Evolutionary conservation across 2,329 filamentous ascomycete species (phyloP).

Genomic region (Pyrenophora teres): DNA sequence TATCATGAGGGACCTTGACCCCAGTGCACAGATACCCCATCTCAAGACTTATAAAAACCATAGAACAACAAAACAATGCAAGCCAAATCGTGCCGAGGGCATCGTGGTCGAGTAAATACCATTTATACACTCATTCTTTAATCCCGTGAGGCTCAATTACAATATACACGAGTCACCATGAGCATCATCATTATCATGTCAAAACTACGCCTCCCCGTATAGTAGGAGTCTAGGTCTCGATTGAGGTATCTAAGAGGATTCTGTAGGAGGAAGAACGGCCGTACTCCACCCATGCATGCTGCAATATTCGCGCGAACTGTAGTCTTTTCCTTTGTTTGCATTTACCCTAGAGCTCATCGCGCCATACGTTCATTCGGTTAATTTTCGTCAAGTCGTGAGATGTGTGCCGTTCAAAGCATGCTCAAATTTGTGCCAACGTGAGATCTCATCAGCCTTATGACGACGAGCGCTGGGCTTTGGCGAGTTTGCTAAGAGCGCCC

Average conservation of each 20-base stretch:
- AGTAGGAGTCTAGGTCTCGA: not conserved
- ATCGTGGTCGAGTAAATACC: too few relatives aligned
- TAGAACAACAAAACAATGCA: not conserved
- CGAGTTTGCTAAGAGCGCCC: slow-evolving; percentile 35
- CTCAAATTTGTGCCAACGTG: too few relatives aligned
- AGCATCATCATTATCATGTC: too few relatives aligned
- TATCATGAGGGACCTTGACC: slow-evolving; percentile 1
- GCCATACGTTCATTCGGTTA: too few relatives aligned
- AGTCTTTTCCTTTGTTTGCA: not conserved
- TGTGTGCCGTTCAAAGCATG: too few relatives aligned
- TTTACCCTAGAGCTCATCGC: too few relatives aligned
- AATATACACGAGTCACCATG: too few relatives aligned
- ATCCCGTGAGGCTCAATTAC: too few relatives aligned
- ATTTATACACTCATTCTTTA: too few relatives aligned
- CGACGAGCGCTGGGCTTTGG: slow-evolving; percentile 22
- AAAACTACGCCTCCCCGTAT: not conserved
- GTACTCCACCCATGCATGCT: not conserved
- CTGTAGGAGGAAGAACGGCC: not conserved
- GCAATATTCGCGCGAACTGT: not conserved
- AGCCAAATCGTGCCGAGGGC: too few relatives aligned
- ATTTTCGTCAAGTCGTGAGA: too few relatives aligned
- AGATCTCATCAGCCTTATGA: not conserved
- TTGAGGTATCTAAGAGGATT: not conserved
- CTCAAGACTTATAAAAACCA: not conserved
- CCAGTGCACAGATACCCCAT: not conserved